These are phyloP conservation scores for Pisolithus tinctorius DNA, from an alignment of 768 basidiomycete species.

Conservation along the genomic window DNA sequence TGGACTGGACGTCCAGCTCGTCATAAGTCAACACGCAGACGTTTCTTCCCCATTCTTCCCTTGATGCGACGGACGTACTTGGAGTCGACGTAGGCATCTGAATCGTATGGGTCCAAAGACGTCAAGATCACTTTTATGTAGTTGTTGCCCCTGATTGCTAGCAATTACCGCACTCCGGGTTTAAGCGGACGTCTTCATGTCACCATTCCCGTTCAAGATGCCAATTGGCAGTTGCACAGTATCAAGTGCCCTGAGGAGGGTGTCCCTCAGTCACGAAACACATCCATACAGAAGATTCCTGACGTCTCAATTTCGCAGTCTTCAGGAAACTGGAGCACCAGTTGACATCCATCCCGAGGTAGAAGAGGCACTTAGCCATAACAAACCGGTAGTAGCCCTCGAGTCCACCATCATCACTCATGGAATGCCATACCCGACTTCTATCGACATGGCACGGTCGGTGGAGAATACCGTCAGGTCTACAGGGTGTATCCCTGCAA, in stretches of 20 bases:
- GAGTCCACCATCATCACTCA: conserved; percentile 92
- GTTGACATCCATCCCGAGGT: conserved; percentile 82
- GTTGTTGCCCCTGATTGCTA: background rate
- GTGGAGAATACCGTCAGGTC: conserved; percentile 70
- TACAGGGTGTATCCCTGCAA: conserved; percentile 80
- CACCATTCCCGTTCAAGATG: background rate
- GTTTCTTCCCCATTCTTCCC: conserved; percentile 17
- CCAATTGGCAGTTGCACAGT: background rate
- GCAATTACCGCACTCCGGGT: background rate
- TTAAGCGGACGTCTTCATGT: background rate
- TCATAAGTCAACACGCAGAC: conserved; percentile 52
- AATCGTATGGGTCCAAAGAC: background rate
- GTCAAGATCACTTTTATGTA: background rate
- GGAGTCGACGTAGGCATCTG: conserved; percentile 16
- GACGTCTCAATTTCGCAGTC: background rate
- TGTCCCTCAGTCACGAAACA: background rate
- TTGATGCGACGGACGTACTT: conserved; percentile 19
- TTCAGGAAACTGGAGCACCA: conserved; percentile 14
- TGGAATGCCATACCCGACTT: conserved; percentile 81
- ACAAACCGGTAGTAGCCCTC: conserved; percentile 76
- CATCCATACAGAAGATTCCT: conserved; percentile 1
- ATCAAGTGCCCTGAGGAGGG: background rate
- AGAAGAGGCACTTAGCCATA: conserved; percentile 61
- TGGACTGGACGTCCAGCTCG: conserved; percentile 47
- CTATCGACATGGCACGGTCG: conserved; percentile 61